Base-by-base conservation (phyloP, 345 rosid genomes). In the Gossypium stocksii region DNA sequence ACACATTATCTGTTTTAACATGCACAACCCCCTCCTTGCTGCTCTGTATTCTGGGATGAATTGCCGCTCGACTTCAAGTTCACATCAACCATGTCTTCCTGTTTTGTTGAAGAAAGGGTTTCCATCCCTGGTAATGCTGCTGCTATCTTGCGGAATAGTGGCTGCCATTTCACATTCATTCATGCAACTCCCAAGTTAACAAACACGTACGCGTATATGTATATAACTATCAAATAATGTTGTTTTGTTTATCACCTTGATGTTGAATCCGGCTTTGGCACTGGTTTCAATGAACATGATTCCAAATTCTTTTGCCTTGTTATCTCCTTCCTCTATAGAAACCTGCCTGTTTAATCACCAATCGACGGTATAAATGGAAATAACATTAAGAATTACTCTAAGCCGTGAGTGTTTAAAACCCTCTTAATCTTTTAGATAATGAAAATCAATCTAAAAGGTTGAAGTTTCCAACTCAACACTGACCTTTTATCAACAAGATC, bases 81-180 rank as follows among this genome's bases (percentile, higher is more conserved):
- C 75, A 92, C 97, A 65, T 94, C 98, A 41, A 92, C 97, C 98
- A 94, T 94, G 83, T 94, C 97, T 81, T 87, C 98, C 76, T 88
- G 93, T 77, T 87, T 92, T 3, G 97, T 82, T 19, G 98, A 90
- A 9, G 97, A 87, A 60, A 94, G 87, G 1, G 95, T 85, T 80
- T 92, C 98, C 98, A 95, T 92, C 60, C 99, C 98, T 17, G 99
- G 98, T 79, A 95, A 86, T 51, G 97, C 97, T 3, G 96, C 94
- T 14, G 99, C 90, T 25, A 94, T 92, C 89, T 94, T 92, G 71
- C 98, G 93, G 82, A 92, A 94, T 1, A 94, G 78, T 57, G 99
- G 97, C 98, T 94, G 89, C 83, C 72, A 58, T 75, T 76, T 82
- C 63, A 66, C 63, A 38, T 57, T 72, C 43, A 54, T 41, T 34